Evolutionary conservation across 108 stramenopile genomes (phyloP), one percentile per base, ranked within the genome.

Genomic region (Poteriospumella lacustris): DNA sequence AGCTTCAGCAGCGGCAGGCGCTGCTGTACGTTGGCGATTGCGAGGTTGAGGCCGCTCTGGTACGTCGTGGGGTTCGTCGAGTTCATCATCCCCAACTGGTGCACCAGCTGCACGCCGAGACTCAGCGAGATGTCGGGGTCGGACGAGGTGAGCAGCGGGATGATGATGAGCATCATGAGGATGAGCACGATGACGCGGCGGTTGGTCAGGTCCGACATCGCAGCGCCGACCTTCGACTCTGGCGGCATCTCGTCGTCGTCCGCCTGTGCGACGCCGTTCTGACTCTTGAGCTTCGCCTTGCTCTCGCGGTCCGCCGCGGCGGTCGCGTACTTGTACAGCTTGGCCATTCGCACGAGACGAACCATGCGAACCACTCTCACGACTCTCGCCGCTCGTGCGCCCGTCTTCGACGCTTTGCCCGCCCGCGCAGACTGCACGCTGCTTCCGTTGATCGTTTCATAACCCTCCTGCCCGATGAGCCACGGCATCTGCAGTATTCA

Each of bases 151-250:
- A 73, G 43, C 70, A 73, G 41, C 5, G 70, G 70, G 36, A 73
- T 73, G 70, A 56, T 56, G 31, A 73, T 73, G 33, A 90, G 85
- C 31, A 88, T 79, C 56, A 90, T 81, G 88, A 90, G 88, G 67
- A 85, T 43, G 40, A 90, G 81, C 29, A 89, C 72, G 60, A 90
- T 88, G 12, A 90, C 89, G 41, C 89, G 80, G 3, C 89, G 82
- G 29, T 85, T 91, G 44, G 90, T 91, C 42, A 88, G 86, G 42
- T 91, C 91, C 58, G 87, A 87, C 42, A 91, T 81, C 58, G 85
- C 87, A 0, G 83, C 86, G 19, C 91, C 91, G 68, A 91, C 87
- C 76, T 88, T 85, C 59, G 83, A 84, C 60, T 86, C 87, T 19
- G 15, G 31, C 36, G 47, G 31, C 26, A 5, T 3, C 31, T 42